Evolutionary conservation across 225 moss, liverwort and hornwort genomes (phyloP), one percentile per base, ranked within the genome.

Genomic region (Asterella californica): DNA sequence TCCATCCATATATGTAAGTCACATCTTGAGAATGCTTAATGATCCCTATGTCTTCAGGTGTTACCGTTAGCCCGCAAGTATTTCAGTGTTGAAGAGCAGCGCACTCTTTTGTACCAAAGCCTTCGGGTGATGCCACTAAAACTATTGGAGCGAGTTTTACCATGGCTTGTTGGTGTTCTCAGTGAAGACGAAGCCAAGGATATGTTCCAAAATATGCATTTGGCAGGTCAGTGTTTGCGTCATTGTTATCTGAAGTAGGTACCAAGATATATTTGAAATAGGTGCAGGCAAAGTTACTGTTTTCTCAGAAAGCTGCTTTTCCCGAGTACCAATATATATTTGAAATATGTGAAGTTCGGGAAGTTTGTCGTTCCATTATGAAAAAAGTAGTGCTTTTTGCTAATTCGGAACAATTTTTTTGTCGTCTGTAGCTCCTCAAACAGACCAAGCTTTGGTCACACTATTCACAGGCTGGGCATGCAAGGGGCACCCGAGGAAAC

Each of bases 391-490:
- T 57, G 64, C 46, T 71, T 38, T 12, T 15, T 38, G 27, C 55
- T 57, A 12, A 76, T 22, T 34, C 6, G 10, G 36, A 59, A 37
- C 37, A n/a, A 15, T 57, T n/a, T 12, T 59, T 18, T 24, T 42
- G 30, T 76, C 33, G 42, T 62, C 11, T 76, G 82, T 86, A 96
- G 96, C 96, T 81, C 96, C 96, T 74, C 90, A 90, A 60, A 88
- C 92, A 83, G 96, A 96, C 81, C 93, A 89, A 87, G 96, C 96
- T 80, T 88, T 96, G 77, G 94, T 96, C 69, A 96, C 96, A 42
- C 90, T 96, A 42, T 96, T 96, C 72, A 92, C 94, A 46, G 96
- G 96, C 78, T 96, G 96, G 96, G 96, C 96, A 79, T 96, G 96
- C 83, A 96, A 93, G 83, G 96, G 91, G 62, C 90, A 94, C 82